Evolutionary conservation across 345 rosid genomes (phyloP), one percentile per base, ranked within the genome.

Genomic region (Laguncularia racemosa): DNA sequence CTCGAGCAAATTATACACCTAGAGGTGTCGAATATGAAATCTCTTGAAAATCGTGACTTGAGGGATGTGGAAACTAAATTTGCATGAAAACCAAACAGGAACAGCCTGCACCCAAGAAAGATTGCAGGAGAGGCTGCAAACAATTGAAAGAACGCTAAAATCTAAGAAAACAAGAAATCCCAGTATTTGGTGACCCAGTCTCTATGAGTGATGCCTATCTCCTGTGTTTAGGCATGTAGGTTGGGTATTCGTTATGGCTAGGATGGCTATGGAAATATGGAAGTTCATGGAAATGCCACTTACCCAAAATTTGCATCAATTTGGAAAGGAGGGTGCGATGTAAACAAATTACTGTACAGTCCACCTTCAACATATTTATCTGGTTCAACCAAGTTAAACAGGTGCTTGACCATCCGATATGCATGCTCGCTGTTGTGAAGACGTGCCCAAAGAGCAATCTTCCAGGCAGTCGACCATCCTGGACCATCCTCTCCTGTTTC

Each of bases 261-360:
- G 40, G 40, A 9, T 33, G 40, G 28, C 6, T 26, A 26, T 26
- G 28, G 28, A 33, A 33, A 33, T 33, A 33, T 33, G 40, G 11
- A 33, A 33, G 40, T 9, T 6, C 40, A 33, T 33, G 6, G 12
- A 26, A 53, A 17, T 50, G 58, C 53, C 56, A 50, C 81, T 73
- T 81, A 93, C 99, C 96, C 99, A 16, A 89, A 87, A 69, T 93
- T 93, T 60, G 90, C 96, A 64, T 93, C 99, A 4, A 93, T 93
- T 70, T 89, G 97, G 76, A 93, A 93, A 21, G 99, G 99, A 4
- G 97, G 97, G 65, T 89, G 97, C 11, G 96, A 86, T 4, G 92
- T 81, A 77, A 93, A 93, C 79, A 93, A 66, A 76, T 93, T 93
- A 55, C 78, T 81, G 65, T 93, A 93, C 9, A 93, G 67, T 50